phyloP scores from a whole-genome alignment of 441 rosid genomes.

The Populus hybrid region DNA sequence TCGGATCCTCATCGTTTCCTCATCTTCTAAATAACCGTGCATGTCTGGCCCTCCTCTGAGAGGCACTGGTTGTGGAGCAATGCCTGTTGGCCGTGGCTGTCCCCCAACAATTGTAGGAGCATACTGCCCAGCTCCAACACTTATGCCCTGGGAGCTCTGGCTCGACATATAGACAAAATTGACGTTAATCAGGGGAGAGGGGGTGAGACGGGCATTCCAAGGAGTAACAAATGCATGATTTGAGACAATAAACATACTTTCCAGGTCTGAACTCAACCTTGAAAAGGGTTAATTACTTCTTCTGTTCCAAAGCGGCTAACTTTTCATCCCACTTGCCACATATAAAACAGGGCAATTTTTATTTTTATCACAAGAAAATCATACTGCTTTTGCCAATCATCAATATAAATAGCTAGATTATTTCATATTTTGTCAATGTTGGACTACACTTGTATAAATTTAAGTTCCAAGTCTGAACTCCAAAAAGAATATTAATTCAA shows the following conservation, averaged over 20 bases:
- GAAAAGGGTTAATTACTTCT: background rate
- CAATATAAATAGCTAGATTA: background rate
- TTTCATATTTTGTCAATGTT: background rate
- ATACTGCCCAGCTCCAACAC: constrained; percentile 42
- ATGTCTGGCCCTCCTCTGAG: constrained; percentile 47
- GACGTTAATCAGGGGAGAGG: background rate
- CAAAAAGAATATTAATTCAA: background rate
- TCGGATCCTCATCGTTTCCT: constrained; percentile 64
- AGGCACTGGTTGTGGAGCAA: constrained; percentile 75
- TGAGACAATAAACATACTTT: background rate
- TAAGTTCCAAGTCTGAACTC: background rate
- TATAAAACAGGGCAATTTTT: background rate
- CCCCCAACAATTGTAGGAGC: constrained; percentile 66
- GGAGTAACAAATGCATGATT: background rate
- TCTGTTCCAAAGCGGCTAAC: background rate
- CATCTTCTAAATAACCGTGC: constrained; percentile 55
- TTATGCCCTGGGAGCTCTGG: constrained; percentile 44
- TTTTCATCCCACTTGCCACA: background rate
- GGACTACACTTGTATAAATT: background rate
- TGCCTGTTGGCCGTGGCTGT: constrained; percentile 77
- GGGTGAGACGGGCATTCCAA: background rate
- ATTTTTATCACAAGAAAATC: background rate
- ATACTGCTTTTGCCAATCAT: background rate
- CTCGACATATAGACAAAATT: constrained; percentile 1
- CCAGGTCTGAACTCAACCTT: background rate